Conservation (phyloP, 2,329 filamentous ascomycete species). For the Periconia digitata region DNA sequence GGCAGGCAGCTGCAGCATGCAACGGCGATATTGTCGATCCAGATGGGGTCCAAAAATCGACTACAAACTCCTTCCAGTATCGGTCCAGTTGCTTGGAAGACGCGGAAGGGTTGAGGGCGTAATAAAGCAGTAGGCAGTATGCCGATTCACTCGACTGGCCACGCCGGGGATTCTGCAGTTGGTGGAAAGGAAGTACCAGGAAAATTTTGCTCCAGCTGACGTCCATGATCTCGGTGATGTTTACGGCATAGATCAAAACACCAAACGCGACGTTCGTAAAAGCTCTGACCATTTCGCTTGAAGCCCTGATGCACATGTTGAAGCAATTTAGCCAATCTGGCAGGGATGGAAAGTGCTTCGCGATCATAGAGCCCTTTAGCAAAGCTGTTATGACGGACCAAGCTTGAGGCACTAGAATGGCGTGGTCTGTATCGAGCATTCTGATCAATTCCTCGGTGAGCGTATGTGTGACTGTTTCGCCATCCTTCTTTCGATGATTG, state of each 20-base stretch:
- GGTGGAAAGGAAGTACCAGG: constrained; percentile 26
- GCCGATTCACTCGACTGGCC: constrained; percentile 69
- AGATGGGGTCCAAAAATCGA: constrained; percentile 57
- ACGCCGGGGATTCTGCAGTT: constrained; percentile 35
- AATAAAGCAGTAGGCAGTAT: constrained; percentile 60
- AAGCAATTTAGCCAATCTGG: constrained; percentile 76
- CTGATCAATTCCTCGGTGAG: constrained; percentile 67
- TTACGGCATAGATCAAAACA: constrained; percentile 74
- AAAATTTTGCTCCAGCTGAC: constrained; percentile 44
- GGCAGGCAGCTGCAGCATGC: constrained; percentile 47
- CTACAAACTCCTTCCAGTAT: constrained; percentile 78
- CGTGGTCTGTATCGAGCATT: constrained; percentile 59
- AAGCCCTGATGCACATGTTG: constrained; percentile 80
- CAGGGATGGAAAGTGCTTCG: constrained; percentile 71
- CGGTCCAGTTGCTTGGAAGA: constrained; percentile 67
- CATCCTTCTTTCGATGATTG: constrained; percentile 62
- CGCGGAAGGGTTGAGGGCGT: constrained; percentile 62
- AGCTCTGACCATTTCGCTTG: constrained; percentile 61
- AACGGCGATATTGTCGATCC: constrained; percentile 20
- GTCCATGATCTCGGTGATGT: constrained; percentile 61
- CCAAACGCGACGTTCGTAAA: constrained; percentile 87
- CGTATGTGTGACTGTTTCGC: constrained; percentile 54
- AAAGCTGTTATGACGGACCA: constrained; percentile 85
- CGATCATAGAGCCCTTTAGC: constrained; percentile 62
- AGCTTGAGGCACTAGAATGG: constrained; percentile 75